Evolutionary conservation across 1,284 basidiomycete genomes (phyloP), one percentile per base, ranked within the genome.

Genomic region (Malassezia sympodialis): DNA sequence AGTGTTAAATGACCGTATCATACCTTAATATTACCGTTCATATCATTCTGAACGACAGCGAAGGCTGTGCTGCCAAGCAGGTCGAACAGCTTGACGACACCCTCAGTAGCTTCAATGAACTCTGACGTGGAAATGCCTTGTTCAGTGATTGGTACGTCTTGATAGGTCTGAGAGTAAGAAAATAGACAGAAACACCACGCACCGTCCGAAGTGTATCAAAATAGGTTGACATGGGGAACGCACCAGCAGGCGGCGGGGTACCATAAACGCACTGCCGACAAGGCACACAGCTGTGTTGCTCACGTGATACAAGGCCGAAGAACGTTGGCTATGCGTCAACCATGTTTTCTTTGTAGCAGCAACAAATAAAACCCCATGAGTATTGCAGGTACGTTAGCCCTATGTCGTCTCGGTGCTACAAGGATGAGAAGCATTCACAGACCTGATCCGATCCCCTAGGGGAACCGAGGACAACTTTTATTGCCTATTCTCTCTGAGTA

Each of bases 21-120:
- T 51, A 70, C 67, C 42, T 80, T 79, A 76, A 98, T 94, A 78
- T 99, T 99, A 24, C 90, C 88, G 57, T 82, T 87, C 67, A 99
- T 76, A 78, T 99, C 94, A 63, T 76, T 82, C 77, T 90, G 84
- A 7, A 99, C 93, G 23, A 86, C 80, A 2, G 78, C 66, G 75
- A 99, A 96, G 0, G 91, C 88, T 4, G 86, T 77, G 63, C 87
- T 89, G 59, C 87, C 86, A 47, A 98, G 84, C 21, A 96, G 79
- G 79, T 90, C 93, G 90, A 98, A 96, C 66, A 99, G 79, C 63
- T 85, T 84, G 62, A 93, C 86, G 46, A 99, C 80, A 41, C 89
- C 90, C 65, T 88, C 82, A 3, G 87, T 81, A 8, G 94, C 94
- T 69, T 94, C 84, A 61, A 93, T 80, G 79, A 98, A 99, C 41